Conservation (phyloP, 805 yeast species). For the Starmerella tilneyi region DNA sequence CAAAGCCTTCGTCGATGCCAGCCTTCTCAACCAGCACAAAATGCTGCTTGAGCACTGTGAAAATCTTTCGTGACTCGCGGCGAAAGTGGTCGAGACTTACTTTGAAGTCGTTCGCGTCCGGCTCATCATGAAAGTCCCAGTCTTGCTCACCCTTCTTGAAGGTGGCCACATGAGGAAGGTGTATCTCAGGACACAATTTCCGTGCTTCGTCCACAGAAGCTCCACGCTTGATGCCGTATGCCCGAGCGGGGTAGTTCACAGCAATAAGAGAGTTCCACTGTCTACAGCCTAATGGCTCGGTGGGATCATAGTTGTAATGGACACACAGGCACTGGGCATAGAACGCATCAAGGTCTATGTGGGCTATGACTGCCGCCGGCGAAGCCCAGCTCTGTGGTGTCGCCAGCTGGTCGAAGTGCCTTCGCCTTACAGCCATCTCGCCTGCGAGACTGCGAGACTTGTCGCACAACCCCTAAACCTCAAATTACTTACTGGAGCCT, state of each 20-base stretch:
- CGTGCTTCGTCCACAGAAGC: constrained; percentile 59
- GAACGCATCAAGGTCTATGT: constrained; percentile 87
- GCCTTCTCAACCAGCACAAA: constrained; percentile 81
- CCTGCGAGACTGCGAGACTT: neutral
- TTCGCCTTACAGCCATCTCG: constrained; percentile 11
- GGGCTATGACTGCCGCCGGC: constrained; percentile 69
- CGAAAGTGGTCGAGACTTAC: constrained; percentile 88
- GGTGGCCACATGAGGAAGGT: constrained; percentile 87
- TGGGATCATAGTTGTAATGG: constrained; percentile 49
- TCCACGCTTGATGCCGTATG: constrained; percentile 71
- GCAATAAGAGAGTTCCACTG: constrained; percentile 91
- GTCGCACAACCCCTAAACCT: neutral
- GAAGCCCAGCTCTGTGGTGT: constrained; percentile 36
- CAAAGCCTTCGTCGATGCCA: constrained; percentile 85
- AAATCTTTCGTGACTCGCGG: constrained; percentile 70
- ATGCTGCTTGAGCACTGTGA: constrained; percentile 48
- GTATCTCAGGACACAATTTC: constrained; percentile 62
- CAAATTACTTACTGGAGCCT: neutral
- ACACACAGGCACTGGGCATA: constrained; percentile 90
- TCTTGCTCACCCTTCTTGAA: constrained; percentile 74
- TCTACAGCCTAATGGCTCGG: constrained; percentile 84
- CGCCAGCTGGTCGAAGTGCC: constrained; percentile 22
- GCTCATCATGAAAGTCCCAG: constrained; percentile 60
- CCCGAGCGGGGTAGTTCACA: constrained; percentile 69
- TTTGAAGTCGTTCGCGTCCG: constrained; percentile 56